These are phyloP conservation scores for Sporothrix humicola DNA, from an alignment of 2,329 filamentous ascomycete species.

Conservation along the genomic window DNA sequence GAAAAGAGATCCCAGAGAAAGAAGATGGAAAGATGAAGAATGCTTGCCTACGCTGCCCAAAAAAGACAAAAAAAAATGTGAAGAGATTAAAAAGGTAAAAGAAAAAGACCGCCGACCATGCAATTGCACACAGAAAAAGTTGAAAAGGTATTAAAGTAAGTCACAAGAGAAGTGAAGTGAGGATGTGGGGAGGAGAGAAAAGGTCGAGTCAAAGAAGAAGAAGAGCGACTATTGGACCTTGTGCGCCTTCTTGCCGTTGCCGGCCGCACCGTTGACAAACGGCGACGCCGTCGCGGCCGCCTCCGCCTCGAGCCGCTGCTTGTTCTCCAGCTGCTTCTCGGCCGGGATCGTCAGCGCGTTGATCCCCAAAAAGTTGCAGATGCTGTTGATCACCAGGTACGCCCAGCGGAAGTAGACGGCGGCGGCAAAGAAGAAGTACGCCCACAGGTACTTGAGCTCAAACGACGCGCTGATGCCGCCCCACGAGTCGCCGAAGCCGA, in stretches of 20 bases:
- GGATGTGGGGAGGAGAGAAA: not conserved
- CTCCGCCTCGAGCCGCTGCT: slow-evolving; percentile 47
- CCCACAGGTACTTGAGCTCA: slow-evolving; percentile 82
- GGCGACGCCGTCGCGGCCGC: slow-evolving; percentile 32
- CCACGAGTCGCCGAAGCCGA: slow-evolving; percentile 43
- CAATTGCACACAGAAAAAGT: not conserved
- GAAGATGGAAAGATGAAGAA: slow-evolving; percentile 3
- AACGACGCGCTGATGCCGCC: slow-evolving; percentile 63
- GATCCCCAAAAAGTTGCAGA: slow-evolving; percentile 91
- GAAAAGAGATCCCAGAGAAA: not conserved
- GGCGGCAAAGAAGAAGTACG: slow-evolving; percentile 80
- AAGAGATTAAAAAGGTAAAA: not conserved
- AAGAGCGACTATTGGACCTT: slow-evolving; percentile 32
- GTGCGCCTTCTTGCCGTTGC: slow-evolving; percentile 43
- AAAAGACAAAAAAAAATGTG: not conserved
- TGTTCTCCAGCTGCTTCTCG: slow-evolving; percentile 64
- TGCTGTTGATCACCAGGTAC: slow-evolving; percentile 84
- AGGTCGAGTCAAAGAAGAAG: not conserved
- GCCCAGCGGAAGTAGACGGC: slow-evolving; percentile 95
- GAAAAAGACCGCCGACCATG: slow-evolving; percentile 14
- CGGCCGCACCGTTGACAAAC: not conserved
- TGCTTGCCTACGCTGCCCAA: slow-evolving; percentile 14
- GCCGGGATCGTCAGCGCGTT: slow-evolving; percentile 86
- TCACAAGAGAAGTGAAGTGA: not conserved
- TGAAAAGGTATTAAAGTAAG: not conserved